A percentile compares a stretch with the other conserved stretches of the same genome.
phyloP scores from a whole-genome alignment of 2,329 filamentous ascomycete species.

The Lecanosticta acicola region DNA sequence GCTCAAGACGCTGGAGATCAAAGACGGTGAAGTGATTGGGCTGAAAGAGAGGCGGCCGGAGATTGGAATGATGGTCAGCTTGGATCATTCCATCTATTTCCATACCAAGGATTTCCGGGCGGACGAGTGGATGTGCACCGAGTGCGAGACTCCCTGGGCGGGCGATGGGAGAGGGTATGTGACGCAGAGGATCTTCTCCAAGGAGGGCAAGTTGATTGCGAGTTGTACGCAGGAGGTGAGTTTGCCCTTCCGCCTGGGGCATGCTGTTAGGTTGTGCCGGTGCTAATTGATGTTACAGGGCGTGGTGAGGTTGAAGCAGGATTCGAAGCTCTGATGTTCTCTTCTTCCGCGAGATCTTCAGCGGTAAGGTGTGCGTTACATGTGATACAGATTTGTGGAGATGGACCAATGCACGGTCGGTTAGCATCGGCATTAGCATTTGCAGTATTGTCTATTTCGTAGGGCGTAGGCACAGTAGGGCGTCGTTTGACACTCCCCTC shows the following conservation, averaged over 20 bases:
- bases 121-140: slow-evolving; percentile 70
- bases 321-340: slow-evolving; percentile 18
- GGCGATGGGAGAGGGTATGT: slow-evolving; percentile 73
- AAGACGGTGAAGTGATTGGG: slow-evolving; percentile 38
- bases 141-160: slow-evolving; percentile 76
- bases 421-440: not conserved
- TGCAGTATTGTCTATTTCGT: no score
- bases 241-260: slow-evolving; percentile 3
- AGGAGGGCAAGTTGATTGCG: slow-evolving; percentile 66
- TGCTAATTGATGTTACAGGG: slow-evolving; percentile 36
- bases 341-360: not conserved
- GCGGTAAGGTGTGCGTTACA: no score
- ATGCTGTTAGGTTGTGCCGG: not conserved
- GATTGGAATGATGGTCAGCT: slow-evolving; percentile 78
- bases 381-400: no score
- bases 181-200: slow-evolving; percentile 65
- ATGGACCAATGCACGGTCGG: no score
- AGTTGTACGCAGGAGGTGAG: slow-evolving; percentile 72
- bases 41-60: slow-evolving; percentile 52
- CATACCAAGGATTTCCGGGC: slow-evolving; percentile 46
- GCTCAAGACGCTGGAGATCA: slow-evolving; percentile 38
- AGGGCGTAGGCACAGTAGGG: not conserved
- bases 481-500: not conserved
- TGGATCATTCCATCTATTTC: slow-evolving; percentile 64
- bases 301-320: slow-evolving; percentile 47